Conservation (phyloP, 2,329 filamentous ascomycete genomes). For the Chaetomium strumarium region DNA sequence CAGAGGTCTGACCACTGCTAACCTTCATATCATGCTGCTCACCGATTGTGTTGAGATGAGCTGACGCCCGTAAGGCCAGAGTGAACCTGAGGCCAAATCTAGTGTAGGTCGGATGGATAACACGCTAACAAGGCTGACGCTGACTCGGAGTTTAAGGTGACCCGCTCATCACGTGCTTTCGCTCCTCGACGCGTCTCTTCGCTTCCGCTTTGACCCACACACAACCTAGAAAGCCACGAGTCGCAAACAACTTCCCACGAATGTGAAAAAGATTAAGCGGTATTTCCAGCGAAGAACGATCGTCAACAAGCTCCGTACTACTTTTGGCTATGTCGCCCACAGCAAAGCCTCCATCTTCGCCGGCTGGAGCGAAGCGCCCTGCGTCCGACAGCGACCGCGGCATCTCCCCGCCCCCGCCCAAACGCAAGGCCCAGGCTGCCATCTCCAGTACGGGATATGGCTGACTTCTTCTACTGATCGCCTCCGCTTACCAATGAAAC, state of each 20-base stretch:
- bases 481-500: neutral
- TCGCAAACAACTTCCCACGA: neutral
- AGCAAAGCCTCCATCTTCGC: neutral
- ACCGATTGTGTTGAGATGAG: too few species aligned
- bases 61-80: too few species aligned
- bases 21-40: too few species aligned
- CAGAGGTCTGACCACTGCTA: too few species aligned
- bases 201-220: neutral
- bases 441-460: constrained; percentile 42
- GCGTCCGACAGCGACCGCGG: constrained; percentile 31
- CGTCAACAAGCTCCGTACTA: neutral
- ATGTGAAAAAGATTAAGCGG: neutral
- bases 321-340: constrained; percentile 8
- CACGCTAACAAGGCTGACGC: too few species aligned
- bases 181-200: constrained; percentile 7
- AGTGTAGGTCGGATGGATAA: too few species aligned
- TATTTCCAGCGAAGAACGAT: neutral
- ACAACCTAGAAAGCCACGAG: too few species aligned
- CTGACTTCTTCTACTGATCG: neutral
- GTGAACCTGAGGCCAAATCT: too few species aligned
- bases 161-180: constrained; percentile 13
- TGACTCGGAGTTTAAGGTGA: too few species aligned
- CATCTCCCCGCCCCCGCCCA: constrained; percentile 49
- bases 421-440: constrained; percentile 46
- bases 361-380: constrained; percentile 20